These are phyloP conservation scores for Penicillium odoratum DNA, from an alignment of 495 filamentous ascomycete genomes.

Conservation along the genomic window DNA sequence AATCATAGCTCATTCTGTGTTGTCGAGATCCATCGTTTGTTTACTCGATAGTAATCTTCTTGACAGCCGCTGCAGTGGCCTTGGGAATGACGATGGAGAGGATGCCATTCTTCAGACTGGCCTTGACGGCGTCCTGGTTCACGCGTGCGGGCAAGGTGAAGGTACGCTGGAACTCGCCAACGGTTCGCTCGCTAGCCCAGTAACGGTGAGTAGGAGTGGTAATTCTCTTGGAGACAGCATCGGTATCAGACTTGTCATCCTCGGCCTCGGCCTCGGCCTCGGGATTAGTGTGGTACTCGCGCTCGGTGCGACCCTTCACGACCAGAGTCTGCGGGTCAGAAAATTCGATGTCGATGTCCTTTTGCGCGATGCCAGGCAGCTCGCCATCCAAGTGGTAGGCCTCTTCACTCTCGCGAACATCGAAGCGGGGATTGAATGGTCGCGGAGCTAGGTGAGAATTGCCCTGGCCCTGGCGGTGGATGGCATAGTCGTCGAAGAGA, in stretches of 20 bases:
- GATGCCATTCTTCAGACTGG: conserved; percentile 76
- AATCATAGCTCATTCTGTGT: not conserved
- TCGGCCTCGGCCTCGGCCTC: conserved; percentile 52
- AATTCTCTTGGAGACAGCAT: not conserved
- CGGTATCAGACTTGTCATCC: conserved; percentile 20
- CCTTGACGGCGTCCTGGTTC: conserved; percentile 77
- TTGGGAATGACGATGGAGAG: conserved; percentile 82
- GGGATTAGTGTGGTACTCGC: conserved; percentile 48
- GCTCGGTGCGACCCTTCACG: conserved; percentile 64
- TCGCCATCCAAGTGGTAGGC: conserved; percentile 87
- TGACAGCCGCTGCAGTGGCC: conserved; percentile 50
- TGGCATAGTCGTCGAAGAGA: not conserved
- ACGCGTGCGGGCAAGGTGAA: conserved; percentile 80
- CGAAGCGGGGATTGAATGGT: conserved; percentile 75
- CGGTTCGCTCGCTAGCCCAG: conserved; percentile 81
- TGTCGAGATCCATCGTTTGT: conserved; percentile 19
- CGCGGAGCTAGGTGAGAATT: conserved; percentile 22
- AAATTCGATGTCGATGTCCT: conserved; percentile 84
- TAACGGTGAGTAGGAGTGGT: conserved; percentile 52
- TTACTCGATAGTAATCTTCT: conserved; percentile 65
- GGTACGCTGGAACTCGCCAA: conserved; percentile 78
- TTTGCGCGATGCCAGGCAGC: conserved; percentile 78
- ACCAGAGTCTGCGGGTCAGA: conserved; percentile 75
- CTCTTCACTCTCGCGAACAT: conserved; percentile 69
- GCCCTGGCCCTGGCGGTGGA: not conserved